These are phyloP conservation scores for Ogataea hybrid DNA, from an alignment of 1,139 yeast genomes.

Conservation along the genomic window DNA sequence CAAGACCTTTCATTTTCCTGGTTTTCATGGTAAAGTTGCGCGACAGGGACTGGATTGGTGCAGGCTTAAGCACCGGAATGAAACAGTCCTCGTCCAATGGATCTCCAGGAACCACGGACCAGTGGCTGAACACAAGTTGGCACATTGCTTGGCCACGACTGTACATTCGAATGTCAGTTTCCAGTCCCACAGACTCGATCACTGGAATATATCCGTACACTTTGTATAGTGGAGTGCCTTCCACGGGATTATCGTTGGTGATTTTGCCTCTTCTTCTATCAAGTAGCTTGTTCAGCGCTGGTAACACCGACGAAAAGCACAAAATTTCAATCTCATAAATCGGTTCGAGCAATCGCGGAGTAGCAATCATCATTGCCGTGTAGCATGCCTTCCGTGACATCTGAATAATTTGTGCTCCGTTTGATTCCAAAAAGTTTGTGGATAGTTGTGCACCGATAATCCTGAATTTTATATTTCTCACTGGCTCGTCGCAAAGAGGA, in stretches of 20 bases:
- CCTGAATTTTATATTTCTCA: conserved; percentile 69
- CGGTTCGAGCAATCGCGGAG: conserved; percentile 84
- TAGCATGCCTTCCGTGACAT: conserved; percentile 83
- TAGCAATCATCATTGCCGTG: conserved; percentile 73
- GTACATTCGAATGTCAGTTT: conserved; percentile 75
- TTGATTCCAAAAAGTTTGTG: conserved; percentile 45
- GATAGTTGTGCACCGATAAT: conserved; percentile 62
- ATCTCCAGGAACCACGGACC: conserved; percentile 89
- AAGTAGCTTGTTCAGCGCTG: conserved; percentile 41
- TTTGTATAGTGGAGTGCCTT: conserved; percentile 69
- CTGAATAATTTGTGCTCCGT: conserved; percentile 79
- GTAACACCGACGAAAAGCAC: conserved; percentile 40
- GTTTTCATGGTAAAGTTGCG: conserved; percentile 90
- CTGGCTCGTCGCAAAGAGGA: conserved; percentile 84
- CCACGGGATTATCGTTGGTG: conserved; percentile 51
- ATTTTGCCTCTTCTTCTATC: conserved; percentile 60
- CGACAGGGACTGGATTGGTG: conserved; percentile 65
- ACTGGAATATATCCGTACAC: conserved; percentile 75
- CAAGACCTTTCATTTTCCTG: conserved; percentile 77
- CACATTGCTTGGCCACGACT: conserved; percentile 81
- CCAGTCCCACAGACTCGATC: conserved; percentile 87
- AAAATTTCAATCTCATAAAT: conserved; percentile 61
- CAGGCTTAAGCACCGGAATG: conserved; percentile 74
- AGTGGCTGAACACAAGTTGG: conserved; percentile 60
- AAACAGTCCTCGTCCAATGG: conserved; percentile 69